Base-by-base conservation (phyloP, 176 grass and related monocot genomes). In the Oryza glumipatula region DNA sequence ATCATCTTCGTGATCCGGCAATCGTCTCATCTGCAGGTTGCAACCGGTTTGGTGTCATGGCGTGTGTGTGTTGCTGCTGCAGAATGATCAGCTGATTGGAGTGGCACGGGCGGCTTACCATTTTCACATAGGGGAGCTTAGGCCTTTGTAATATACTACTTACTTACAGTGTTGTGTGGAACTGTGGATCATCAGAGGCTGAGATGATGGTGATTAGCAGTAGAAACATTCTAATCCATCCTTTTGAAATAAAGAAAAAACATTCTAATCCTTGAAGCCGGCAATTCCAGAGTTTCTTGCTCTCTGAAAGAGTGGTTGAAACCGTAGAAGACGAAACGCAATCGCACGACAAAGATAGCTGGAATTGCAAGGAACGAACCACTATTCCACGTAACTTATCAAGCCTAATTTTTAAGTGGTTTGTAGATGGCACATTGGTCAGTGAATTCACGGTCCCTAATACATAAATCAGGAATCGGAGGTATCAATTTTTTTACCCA, bases 11-110 rank as follows among this genome's bases (percentile, higher is more conserved):
- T 56, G 5, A 56, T 56, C 52, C 16, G 6, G 19, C 41, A 32
- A 32, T 81, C 32, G 22, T 70, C 17, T 81, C 32, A 32, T 70
- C 17, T 60, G 83, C 88, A 89, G 88, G 30, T 32, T 32, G 30
- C 30, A 32, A 32, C 30, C 30, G 30, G 30, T 32, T 32, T 13
- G 72, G 22, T 6, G 65, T 5, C 43, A 58, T 58, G 54, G 19
- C 7, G 16, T 5, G 54, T 9, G 15, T 5, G 54, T 7, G 49
- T 8, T 19, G 35, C 5, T 7, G 72, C 63, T 1, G 14, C 71
- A 19, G 35, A 32, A 21, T 44, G 80, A 72, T 41, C 51, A 58
- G 33, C 49, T 44, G 9, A 68, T 49, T 49, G 13, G 47, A 49
- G 13, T 49, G 47, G 47, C 47, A 49, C 43, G 43, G 11, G 47